These are phyloP conservation scores for Plasmodium yoelii DNA, from an alignment of 169 alveolate genomes.

Conservation along the genomic window DNA sequence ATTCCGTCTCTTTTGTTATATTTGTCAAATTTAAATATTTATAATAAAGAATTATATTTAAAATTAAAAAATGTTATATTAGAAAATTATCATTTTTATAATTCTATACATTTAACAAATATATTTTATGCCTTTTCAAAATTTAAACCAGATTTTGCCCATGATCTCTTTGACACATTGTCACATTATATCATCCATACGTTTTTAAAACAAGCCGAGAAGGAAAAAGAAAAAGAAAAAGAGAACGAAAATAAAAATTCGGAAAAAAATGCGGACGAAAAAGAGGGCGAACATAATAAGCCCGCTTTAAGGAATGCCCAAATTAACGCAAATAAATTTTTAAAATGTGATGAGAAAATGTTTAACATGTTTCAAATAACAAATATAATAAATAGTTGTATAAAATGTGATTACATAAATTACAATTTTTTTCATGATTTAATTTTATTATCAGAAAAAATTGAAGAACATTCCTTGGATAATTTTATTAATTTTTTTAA, in stretches of 20 bases:
- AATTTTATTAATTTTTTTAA: slow-evolving; percentile 19
- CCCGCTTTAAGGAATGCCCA: not conserved
- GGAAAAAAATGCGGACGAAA: no score
- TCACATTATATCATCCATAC: slow-evolving; percentile 27
- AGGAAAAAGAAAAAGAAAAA: slow-evolving; percentile 5
- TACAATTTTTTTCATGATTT: slow-evolving; percentile 23
- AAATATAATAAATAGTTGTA: slow-evolving; percentile 33
- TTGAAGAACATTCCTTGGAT: slow-evolving; percentile 17
- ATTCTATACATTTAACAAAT: slow-evolving; percentile 57
- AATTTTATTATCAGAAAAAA: not conserved
- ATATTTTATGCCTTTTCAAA: slow-evolving; percentile 55
- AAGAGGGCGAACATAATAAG: not conserved
- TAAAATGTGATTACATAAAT: slow-evolving; percentile 41
- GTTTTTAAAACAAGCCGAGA: no score
- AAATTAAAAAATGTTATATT: slow-evolving; percentile 37
- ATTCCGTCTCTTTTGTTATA: slow-evolving; percentile 35
- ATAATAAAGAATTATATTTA: slow-evolving; percentile 30
- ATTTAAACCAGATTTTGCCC: slow-evolving; percentile 21
- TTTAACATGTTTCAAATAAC: slow-evolving; percentile 60
- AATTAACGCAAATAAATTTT: not conserved
- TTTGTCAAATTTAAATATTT: slow-evolving; percentile 45
- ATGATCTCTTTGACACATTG: slow-evolving; percentile 40
- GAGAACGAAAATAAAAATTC: no score
- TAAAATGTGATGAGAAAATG: not conserved
- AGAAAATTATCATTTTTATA: slow-evolving; percentile 54